phyloP scores from a whole-genome alignment of 495 filamentous ascomycete species.

The Talaromyces stipitatus region DNA sequence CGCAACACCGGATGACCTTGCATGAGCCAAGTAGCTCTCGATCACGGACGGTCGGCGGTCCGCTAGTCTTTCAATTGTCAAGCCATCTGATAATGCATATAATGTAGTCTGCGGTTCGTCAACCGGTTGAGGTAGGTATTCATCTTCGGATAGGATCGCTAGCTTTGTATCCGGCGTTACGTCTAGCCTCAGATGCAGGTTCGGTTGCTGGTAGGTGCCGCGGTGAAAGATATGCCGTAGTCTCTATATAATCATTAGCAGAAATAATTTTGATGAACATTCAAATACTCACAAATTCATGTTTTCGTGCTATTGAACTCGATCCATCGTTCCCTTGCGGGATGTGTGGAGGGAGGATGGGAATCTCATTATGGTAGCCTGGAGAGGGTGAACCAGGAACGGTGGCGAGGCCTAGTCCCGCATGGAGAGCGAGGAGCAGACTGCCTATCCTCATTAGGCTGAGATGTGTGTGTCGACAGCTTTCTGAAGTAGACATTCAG shows the following conservation, averaged over 20 bases:
- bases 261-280: not conserved
- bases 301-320: not conserved
- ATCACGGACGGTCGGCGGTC: constrained; percentile 71
- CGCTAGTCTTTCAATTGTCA: constrained; percentile 69
- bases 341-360: constrained; percentile 5
- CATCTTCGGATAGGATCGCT: constrained; percentile 60
- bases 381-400: not conserved
- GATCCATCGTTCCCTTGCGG: not conserved
- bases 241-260: constrained; percentile 41
- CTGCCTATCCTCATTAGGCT: constrained; percentile 35
- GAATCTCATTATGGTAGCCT: not conserved
- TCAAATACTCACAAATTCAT: constrained; percentile 6
- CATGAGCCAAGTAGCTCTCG: constrained; percentile 64
- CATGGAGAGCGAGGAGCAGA: constrained; percentile 80
- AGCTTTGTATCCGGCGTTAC: constrained; percentile 55
- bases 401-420: constrained; percentile 18
- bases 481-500: not conserved
- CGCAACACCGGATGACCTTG: constrained; percentile 53
- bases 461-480: not conserved
- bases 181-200: constrained; percentile 68
- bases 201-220: constrained; percentile 64
- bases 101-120: constrained; percentile 24
- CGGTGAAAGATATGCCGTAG: constrained; percentile 90
- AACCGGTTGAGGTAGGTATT: constrained; percentile 31
- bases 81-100: constrained; percentile 48